Evolutionary conservation across 1,284 basidiomycete genomes (phyloP).

Genomic region (Fistulinella cinereoalba): DNA sequence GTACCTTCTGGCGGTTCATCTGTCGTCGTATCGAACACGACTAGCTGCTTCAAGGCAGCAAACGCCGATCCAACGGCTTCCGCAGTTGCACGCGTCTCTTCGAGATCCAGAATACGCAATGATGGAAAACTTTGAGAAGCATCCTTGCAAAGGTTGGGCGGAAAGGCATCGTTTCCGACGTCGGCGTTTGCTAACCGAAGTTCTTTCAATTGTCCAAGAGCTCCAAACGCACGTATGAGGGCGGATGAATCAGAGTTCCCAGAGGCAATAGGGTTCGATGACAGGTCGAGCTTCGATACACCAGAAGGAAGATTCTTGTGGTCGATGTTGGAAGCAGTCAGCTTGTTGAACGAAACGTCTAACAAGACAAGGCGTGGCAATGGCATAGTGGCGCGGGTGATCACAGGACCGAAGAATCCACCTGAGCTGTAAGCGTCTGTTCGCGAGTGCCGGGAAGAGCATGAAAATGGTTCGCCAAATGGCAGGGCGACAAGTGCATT

Average conservation of each 20-base stretch:
- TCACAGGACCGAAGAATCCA: slow-evolving; percentile 60
- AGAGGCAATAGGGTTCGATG: slow-evolving; percentile 50
- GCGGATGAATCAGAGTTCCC: slow-evolving; percentile 21
- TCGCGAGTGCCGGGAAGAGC: slow-evolving; percentile 26
- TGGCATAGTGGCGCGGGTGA: slow-evolving; percentile 58
- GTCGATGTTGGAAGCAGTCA: slow-evolving; percentile 55
- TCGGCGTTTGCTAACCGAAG: slow-evolving; percentile 54
- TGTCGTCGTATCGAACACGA: slow-evolving; percentile 52
- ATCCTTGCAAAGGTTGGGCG: slow-evolving; percentile 36
- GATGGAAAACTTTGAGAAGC: slow-evolving; percentile 42
- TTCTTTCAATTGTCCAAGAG: slow-evolving; percentile 54
- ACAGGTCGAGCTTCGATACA: slow-evolving; percentile 50
- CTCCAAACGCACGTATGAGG: slow-evolving; percentile 40
- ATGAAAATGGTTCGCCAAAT: slow-evolving; percentile 52
- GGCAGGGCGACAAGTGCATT: slow-evolving; percentile 60
- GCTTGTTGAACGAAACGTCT: slow-evolving; percentile 62
- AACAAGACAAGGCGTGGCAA: slow-evolving; percentile 60
- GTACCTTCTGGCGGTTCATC: slow-evolving; percentile 53
- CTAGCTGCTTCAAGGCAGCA: slow-evolving; percentile 41
- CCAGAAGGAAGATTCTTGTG: slow-evolving; percentile 45
- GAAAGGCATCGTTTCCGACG: slow-evolving; percentile 58
- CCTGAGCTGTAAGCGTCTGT: slow-evolving; percentile 36
- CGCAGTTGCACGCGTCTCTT: slow-evolving; percentile 55
- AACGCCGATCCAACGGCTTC: slow-evolving; percentile 47
- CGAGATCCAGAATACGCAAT: slow-evolving; percentile 58